Evolutionary conservation across 192 early-diverging fungal genomes (phyloP), one percentile per base, ranked within the genome.

Genomic region (Hyaloraphidium curvatum): DNA sequence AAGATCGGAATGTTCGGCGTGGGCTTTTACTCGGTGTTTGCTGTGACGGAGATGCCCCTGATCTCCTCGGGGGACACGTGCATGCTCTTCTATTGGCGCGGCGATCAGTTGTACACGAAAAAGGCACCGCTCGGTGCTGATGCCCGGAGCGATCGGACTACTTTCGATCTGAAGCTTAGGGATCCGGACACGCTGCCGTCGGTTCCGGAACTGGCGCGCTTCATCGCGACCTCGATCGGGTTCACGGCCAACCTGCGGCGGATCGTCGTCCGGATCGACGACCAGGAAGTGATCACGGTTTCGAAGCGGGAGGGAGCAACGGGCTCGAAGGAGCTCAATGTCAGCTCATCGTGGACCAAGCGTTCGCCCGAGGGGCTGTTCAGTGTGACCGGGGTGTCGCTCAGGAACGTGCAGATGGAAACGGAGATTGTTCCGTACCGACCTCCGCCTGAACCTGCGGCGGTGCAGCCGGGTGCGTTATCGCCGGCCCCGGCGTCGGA

Each of bases 51-150:
- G 57, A 79, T 83, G 50, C 89, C 89, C 30, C 86, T 92, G 50
- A 78, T 89, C 7, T 70, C 79, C 16, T 83, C 80, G 0, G 85
- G 79, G 13, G 57, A 66, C 28, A 68, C 84, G 39, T 84, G 80
- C 51, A 86, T 89, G 83, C 86, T 75, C 0, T 92, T 92, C 65
- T 83, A 85, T 61, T 92, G 85, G 78, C 78, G 74, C 43, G 83
- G 81, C 1, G 87, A 92, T 64, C 83, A 84, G 62, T 67, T 92
- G 19, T 89, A 80, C 58, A 82, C 85, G 0, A 88, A 87, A 56
- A 67, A 76, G 28, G 82, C 68, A 5, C 52, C 55, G 16, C 50
- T 79, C 7, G 64, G 71, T 19, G 48, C 67, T 14, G 57, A 65
- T 3, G 67, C n/a, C n/a, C n/a, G n/a, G n/a, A n/a, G n/a, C n/a